A percentile compares a stretch with the other conserved stretches of the same genome.
phyloP scores from a whole-genome alignment of 2,329 filamentous ascomycete species.

The Dothiorella sarmentorum region DNA sequence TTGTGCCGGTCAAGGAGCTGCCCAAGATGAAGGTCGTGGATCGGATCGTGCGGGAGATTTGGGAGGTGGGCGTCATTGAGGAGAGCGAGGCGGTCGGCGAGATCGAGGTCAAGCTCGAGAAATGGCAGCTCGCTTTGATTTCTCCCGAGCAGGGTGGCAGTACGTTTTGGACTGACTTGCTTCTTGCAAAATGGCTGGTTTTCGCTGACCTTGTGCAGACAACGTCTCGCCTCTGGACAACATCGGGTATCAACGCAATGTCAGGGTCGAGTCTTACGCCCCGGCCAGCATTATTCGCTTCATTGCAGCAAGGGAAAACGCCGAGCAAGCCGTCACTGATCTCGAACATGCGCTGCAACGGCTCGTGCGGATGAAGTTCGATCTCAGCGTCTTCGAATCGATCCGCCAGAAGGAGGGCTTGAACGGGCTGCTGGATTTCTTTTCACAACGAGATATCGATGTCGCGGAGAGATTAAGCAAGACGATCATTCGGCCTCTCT shows the following conservation, averaged over 20 bases:
- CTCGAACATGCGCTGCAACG: constrained; percentile 28
- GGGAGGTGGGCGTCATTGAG: constrained; percentile 33
- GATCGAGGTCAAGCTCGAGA: constrained; percentile 32
- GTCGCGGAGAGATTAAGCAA: constrained; percentile 26
- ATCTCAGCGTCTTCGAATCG: constrained; percentile 26
- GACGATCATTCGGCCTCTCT: constrained; percentile 24
- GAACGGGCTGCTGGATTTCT: constrained; percentile 20
- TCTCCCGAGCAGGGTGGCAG: constrained; percentile 13
- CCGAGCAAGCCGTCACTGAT: constrained; percentile 36
- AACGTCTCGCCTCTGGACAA: constrained; percentile 24
- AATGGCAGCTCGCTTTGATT: constrained; percentile 34
- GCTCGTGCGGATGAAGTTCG: constrained; percentile 22
- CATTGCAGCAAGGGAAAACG: constrained; percentile 35
- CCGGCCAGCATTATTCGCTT: constrained; percentile 32
- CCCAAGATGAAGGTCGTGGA: constrained; percentile 33
- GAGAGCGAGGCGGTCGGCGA: constrained; percentile 36
- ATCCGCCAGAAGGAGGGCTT: constrained; percentile 19
- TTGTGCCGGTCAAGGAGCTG: not conserved
- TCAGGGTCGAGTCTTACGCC: constrained; percentile 30
- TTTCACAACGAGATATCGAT: constrained; percentile 23
- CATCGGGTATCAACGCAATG: constrained; percentile 29
- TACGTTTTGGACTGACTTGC: not conserved
- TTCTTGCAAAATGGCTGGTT: not conserved
- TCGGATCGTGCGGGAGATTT: constrained; percentile 33
- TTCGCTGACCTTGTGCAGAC: not conserved